Evolutionary conservation across 2,329 filamentous ascomycete species (phyloP).

Genomic region (Verticillium isaacii): DNA sequence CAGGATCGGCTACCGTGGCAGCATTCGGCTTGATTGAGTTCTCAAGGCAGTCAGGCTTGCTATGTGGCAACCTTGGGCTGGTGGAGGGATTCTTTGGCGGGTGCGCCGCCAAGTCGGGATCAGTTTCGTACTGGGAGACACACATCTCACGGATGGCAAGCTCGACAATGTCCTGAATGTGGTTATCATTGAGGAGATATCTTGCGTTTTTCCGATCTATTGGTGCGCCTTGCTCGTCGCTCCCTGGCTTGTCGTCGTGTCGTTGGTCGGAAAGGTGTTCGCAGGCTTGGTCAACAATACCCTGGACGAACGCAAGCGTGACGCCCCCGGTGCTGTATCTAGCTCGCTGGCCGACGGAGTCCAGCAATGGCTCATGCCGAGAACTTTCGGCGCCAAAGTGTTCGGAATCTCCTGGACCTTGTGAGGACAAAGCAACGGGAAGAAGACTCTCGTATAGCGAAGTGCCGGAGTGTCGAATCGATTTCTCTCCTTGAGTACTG

Average conservation of each 20-base stretch:
- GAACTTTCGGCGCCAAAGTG: neutral
- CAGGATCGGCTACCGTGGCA: conserved; percentile 20
- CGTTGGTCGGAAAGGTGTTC: neutral
- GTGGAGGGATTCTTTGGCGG: neutral
- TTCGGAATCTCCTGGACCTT: neutral
- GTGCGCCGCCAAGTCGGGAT: neutral
- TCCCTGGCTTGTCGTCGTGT: neutral
- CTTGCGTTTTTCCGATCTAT: neutral
- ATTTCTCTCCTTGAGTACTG: neutral
- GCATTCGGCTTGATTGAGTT: conserved; percentile 19
- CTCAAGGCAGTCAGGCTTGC: conserved; percentile 5
- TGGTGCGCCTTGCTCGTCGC: neutral
- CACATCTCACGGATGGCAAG: conserved; percentile 6
- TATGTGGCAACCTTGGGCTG: neutral
- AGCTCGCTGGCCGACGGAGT: neutral
- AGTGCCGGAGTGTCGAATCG: neutral
- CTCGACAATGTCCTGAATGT: conserved; percentile 6
- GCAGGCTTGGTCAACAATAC: neutral
- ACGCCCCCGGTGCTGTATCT: neutral
- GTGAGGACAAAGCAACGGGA: neutral
- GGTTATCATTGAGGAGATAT: conserved; percentile 3
- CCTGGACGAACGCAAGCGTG: neutral
- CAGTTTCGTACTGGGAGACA: neutral
- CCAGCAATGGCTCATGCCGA: neutral
- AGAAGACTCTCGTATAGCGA: neutral